Evolutionary conservation across 177 flowering plant genomes (phyloP).

Genomic region (Telopea speciosissima): DNA sequence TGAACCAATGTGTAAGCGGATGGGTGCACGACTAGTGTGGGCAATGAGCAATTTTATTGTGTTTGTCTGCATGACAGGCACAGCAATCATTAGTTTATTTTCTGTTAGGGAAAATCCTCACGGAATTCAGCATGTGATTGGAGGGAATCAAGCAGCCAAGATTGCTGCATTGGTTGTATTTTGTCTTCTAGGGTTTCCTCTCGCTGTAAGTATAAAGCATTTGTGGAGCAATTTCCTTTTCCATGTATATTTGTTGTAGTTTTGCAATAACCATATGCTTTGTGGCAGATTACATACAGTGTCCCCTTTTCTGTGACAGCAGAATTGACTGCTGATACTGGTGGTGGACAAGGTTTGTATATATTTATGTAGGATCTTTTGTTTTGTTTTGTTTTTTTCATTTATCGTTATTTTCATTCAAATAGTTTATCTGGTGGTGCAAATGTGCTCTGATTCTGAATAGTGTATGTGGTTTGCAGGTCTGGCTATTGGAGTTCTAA

Average conservation of each 20-base stretch:
- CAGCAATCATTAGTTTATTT: conserved; percentile 72
- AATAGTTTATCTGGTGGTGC: background rate
- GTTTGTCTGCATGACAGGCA: conserved; percentile 86
- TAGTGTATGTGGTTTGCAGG: conserved; percentile 39
- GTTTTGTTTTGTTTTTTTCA: background rate
- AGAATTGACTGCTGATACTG: conserved; percentile 87
- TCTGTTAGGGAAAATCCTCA: conserved; percentile 45
- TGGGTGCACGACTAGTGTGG: conserved; percentile 89
- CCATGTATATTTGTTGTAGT: conserved; percentile 1
- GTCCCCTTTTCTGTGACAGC: conserved; percentile 95
- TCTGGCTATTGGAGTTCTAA: conserved; percentile 87
- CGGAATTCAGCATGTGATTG: conserved; percentile 58
- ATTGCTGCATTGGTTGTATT: conserved; percentile 75
- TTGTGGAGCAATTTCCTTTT: background rate
- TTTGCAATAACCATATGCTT: conserved; percentile 7
- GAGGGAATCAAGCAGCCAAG: conserved; percentile 38
- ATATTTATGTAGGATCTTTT: background rate
- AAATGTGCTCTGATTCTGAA: conserved; percentile 7
- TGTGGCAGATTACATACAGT: conserved; percentile 77
- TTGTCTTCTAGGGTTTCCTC: conserved; percentile 92
- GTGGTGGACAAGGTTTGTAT: conserved; percentile 93
- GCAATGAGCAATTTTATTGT: conserved; percentile 85
- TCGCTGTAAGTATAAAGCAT: conserved; percentile 56
- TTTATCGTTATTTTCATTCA: background rate
- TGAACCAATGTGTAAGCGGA: conserved; percentile 79